Evolutionary conservation across 1,284 basidiomycete genomes (phyloP), one percentile per base, ranked within the genome.

Genomic region (Papiliotrema laurentii): DNA sequence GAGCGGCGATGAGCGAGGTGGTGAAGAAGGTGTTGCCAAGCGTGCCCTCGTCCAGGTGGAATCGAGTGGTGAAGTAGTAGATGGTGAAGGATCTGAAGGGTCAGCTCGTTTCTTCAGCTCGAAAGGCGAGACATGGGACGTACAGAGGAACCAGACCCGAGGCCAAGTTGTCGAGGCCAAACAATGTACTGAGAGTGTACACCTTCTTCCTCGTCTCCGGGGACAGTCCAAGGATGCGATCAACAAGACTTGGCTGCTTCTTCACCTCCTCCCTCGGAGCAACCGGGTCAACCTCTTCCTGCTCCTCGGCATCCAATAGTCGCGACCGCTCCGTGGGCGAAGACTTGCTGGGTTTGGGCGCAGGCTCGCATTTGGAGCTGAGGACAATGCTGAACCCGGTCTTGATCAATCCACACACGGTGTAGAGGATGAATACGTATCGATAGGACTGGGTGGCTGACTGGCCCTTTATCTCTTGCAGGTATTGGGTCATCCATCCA

Each of bases 41-140:
- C 18, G 51, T 51, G 6, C 49, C 22, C 4, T 46, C 33, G 13
- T 51, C 18, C 30, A 58, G 33, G 26, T 49, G 18, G 43, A 60
- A 63, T 35, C 48, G 52, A 13, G 31, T 22, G 14, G 46, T 33
- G 6, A 61, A n/a, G 30, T 59, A 61, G 38, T 55, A 61, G 7
- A 47, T 49, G 6, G 56, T 58, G 21, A 60, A 36, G 3, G 51
- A 54, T 35, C 47, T 45, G 22, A 56, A 54, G 51, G 56, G 41
- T 56, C 54, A 14, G 56, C 55, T 21, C 55, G 42, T 7, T 51
- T 50, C 28, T 54, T 53, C 47, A 55, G 48, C 6, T 46, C 30
- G 14, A 57, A 39, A 7, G 50, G n/a, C n/a, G n/a, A 10, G 30
- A 31, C 30, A 31, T 16, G 30, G 30, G 16, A 31, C 30, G 30